These are phyloP conservation scores for Gymnopilus junonius DNA, from an alignment of 768 basidiomycete genomes.

Conservation along the genomic window DNA sequence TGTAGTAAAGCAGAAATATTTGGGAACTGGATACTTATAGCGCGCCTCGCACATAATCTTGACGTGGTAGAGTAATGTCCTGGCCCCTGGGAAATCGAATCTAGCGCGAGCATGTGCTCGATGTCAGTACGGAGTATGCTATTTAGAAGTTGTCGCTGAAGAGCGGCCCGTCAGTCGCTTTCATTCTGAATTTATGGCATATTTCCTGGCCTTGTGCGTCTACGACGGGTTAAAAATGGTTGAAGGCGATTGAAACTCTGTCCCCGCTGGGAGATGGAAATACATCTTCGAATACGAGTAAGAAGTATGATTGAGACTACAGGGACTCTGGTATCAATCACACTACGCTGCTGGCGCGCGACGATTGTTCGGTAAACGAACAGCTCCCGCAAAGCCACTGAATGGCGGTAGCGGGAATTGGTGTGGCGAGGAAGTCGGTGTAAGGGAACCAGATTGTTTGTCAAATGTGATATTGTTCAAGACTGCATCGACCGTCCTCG, in stretches of 20 bases:
- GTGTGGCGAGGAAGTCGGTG: slow-evolving; percentile 19
- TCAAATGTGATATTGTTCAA: slow-evolving; percentile 67
- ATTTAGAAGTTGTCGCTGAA: background rate
- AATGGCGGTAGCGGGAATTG: slow-evolving; percentile 9
- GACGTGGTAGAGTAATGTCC: background rate
- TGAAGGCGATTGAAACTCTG: background rate
- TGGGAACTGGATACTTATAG: too few relatives aligned
- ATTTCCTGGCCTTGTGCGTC: background rate
- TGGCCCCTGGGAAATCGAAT: background rate
- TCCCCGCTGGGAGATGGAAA: background rate
- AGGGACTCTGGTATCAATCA: background rate
- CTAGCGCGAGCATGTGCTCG: background rate
- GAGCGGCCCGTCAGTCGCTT: background rate
- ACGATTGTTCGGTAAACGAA: slow-evolving; percentile 26
- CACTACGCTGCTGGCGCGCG: slow-evolving; percentile 13
- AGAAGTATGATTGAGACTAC: background rate
- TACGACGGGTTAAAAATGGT: background rate
- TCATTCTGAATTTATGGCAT: background rate
- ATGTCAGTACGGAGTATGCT: background rate
- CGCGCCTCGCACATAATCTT: background rate
- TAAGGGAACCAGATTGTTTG: slow-evolving; percentile 54
- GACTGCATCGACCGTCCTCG: slow-evolving; percentile 61
- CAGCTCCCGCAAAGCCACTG: slow-evolving; percentile 13
- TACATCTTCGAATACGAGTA: background rate
- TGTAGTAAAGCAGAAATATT: too few relatives aligned